Base-by-base conservation (phyloP, 2,329 filamentous ascomycete genomes). In the Botrytis aclada region DNA sequence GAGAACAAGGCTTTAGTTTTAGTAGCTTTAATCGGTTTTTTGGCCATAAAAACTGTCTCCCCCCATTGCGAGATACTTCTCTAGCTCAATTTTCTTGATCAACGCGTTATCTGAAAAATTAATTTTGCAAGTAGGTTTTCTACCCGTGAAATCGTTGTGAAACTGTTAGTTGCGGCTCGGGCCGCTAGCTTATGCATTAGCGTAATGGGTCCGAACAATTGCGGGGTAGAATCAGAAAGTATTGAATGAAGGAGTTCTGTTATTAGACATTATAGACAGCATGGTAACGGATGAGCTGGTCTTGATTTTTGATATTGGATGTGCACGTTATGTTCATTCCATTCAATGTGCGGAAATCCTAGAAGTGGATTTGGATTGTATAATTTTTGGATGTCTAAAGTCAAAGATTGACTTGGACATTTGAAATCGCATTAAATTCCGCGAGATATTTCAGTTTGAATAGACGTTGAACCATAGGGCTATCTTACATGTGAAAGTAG, bases 171-270 rank as follows among this genome's bases (percentile, higher is more conserved):
- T 4, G 47, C 64, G 47, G 32, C n/a, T 41, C 34, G 64, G 64
- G 34, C 64, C 34, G 34, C 34, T 67, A n/a, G 25, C 47, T 16
- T 3, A 67, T 67, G 47, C 64, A 67, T 67, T 67, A 54, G 64
- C 16, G 45, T 5, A 4, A 18, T 25, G 16, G 45, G 10, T 37
- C 32, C 4, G 14, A 32, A 20, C 2, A 7, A 20, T 10, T 66
- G 32, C 4, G 45, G 45, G 32, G 43, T n/a, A 39, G 20, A 29
- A 9, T n/a, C 10, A 39, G 32, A 10, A 6, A 5, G 6, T 29
- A 6, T 20, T 41, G n/a, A 32, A 12, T 6, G 25, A 1, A 41
- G 25, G 8, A 29, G 29, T 56, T 56, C 6, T 18, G n/a, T 29
- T 3, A 56, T 56, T 56, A 56, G n/a, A 56, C 6, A 4, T 18